A percentile compares a stretch with the other conserved stretches of the same genome.
Conservation (phyloP, 2,329 filamentous ascomycete genomes). For the Rasamsonia emersonii region DNA sequence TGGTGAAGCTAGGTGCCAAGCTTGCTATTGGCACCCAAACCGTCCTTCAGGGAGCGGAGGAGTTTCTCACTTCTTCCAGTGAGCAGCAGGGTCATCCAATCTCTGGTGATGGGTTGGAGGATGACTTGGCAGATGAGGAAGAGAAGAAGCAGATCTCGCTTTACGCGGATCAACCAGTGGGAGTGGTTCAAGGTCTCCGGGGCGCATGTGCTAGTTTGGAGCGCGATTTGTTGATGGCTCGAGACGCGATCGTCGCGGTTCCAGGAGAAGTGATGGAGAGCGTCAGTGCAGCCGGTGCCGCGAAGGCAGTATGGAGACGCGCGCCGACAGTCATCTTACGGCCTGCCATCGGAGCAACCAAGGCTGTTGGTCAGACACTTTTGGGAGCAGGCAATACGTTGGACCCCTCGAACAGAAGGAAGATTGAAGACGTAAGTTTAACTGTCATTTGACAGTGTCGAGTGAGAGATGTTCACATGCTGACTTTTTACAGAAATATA, state of each 20-base stretch:
- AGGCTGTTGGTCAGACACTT: slow-evolving; percentile 79
- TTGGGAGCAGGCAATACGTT: slow-evolving; percentile 88
- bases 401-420: slow-evolving; percentile 70
- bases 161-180: slow-evolving; percentile 89
- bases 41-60: slow-evolving; percentile 82
- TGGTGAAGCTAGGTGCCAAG: slow-evolving; percentile 92
- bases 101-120: slow-evolving; percentile 47
- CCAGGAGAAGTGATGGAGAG: slow-evolving; percentile 87
- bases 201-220: slow-evolving; percentile 76
- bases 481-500: slow-evolving; percentile 33
- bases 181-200: slow-evolving; percentile 75
- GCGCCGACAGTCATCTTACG: slow-evolving; percentile 90
- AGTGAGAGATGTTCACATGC: slow-evolving; percentile 1
- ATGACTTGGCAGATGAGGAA: slow-evolving; percentile 56
- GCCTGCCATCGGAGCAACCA: slow-evolving; percentile 82
- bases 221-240: slow-evolving; percentile 75
- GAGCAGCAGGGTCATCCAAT: slow-evolving; percentile 24
- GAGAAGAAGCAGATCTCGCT: slow-evolving; percentile 73
- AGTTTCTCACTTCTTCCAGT: slow-evolving; percentile 47
- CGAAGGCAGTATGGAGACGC: slow-evolving; percentile 65
- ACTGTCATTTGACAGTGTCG: not conserved
- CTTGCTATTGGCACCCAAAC: slow-evolving; percentile 90
- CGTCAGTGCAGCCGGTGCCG: slow-evolving; percentile 68
- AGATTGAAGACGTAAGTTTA: slow-evolving; percentile 79
- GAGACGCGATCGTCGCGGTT: slow-evolving; percentile 89